A percentile compares a stretch with the other conserved stretches of the same genome.
Evolutionary conservation across 2,329 filamentous ascomycete species (phyloP).

Genomic region (Claviceps maximensis): DNA sequence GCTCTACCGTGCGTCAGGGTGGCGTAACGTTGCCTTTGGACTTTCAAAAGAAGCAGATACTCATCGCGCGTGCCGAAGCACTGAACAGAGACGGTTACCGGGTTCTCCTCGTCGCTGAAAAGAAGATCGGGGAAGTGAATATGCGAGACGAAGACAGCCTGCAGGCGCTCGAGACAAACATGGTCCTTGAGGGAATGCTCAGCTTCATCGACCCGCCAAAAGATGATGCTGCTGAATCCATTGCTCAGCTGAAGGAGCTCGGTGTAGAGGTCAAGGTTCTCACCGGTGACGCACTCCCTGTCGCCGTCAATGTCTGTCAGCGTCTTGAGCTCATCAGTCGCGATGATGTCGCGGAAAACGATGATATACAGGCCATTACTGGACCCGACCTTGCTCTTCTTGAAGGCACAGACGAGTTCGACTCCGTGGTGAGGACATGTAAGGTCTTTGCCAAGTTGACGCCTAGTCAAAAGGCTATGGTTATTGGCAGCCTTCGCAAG

Average conservation of each 20-base stretch:
- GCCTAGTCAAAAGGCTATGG: conserved; percentile 14
- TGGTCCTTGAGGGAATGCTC: conserved; percentile 15
- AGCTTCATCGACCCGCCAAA: conserved; percentile 18
- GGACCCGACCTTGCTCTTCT: conserved; percentile 12
- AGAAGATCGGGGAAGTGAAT: conserved; percentile 7
- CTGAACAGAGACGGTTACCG: conserved; percentile 12
- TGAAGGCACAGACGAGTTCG: conserved; percentile 10
- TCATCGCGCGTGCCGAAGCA: conserved; percentile 7
- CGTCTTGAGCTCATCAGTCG: conserved; percentile 11
- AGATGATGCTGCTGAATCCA: conserved; percentile 15
- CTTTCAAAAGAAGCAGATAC: conserved; percentile 5
- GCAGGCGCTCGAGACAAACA: conserved; percentile 11
- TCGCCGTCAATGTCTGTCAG: conserved; percentile 17
- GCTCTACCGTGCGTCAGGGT: conserved; percentile 9
- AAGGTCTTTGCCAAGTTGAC: conserved; percentile 17
- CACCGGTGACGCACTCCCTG: conserved; percentile 15
- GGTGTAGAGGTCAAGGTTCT: conserved; percentile 18
- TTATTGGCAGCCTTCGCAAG: conserved; percentile 12
- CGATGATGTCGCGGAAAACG: conserved; percentile 7
- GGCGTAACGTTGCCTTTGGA: conserved; percentile 9
- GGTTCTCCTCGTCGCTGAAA: conserved; percentile 13
- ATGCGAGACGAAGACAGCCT: conserved; percentile 11
- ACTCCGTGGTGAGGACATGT: conserved; percentile 12
- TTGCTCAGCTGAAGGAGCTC: conserved; percentile 10
- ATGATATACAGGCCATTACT: conserved; percentile 14